These are phyloP conservation scores for Dimargaris verticillata DNA, from an alignment of 192 early-diverging fungal genomes.

Conservation along the genomic window DNA sequence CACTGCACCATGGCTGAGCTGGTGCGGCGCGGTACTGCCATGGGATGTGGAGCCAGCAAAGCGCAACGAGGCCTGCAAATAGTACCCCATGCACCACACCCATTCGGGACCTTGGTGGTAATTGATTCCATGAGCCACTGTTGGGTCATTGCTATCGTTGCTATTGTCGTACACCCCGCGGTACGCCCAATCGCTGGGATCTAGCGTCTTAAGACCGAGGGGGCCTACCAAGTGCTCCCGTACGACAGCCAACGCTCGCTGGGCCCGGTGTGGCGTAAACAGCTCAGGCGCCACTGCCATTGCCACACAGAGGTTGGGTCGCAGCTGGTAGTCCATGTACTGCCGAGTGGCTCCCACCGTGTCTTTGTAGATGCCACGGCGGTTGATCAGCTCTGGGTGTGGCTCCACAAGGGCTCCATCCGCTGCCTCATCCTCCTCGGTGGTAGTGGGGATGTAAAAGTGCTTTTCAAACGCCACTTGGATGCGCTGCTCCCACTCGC, in stretches of 20 bases:
- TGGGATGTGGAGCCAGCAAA: constrained; percentile 34
- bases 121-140: constrained; percentile 90
- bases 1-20: constrained; percentile 25
- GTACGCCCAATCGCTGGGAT: constrained; percentile 87
- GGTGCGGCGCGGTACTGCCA: background rate
- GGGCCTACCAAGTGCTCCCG: constrained; percentile 59
- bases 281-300: constrained; percentile 92
- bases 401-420: constrained; percentile 11
- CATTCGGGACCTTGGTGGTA: constrained; percentile 99
- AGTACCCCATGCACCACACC: constrained; percentile 86
- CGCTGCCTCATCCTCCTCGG: constrained; percentile 42
- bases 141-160: constrained; percentile 68
- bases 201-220: constrained; percentile 86
- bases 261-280: constrained; percentile 56
- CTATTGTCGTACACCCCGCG: constrained; percentile 85
- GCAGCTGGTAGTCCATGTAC: constrained; percentile 81
- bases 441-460: constrained; percentile 80
- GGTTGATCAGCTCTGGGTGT: constrained; percentile 44
- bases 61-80: constrained; percentile 64
- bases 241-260: constrained; percentile 46
- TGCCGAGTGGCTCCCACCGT: constrained; percentile 46
- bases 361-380: constrained; percentile 93
- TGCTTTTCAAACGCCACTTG: constrained; percentile 66
- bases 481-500: constrained; percentile 66
- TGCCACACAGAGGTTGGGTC: constrained; percentile 81